Evolutionary conservation across 306 rosid genomes (phyloP), one percentile per base, ranked within the genome.

Genomic region (Hippophae tibetana): DNA sequence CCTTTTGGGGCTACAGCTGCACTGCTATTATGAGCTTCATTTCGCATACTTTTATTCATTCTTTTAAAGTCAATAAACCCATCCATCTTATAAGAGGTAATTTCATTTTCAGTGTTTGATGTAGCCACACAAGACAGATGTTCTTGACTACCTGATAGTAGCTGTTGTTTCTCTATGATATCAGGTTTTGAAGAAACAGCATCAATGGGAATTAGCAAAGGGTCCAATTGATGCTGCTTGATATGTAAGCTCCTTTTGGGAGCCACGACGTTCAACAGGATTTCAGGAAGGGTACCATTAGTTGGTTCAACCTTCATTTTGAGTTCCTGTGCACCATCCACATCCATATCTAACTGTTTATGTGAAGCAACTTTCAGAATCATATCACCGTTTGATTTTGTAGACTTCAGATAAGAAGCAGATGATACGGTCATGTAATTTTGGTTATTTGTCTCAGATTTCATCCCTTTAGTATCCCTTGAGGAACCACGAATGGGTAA

Each of bases 21-120:
- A 77, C 61, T 72, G 78, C 81, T 72, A 74, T 66, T 71, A 72
- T 78, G 90, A 64, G 72, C 97, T 84, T 82, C 85, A 70, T 75
- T 79, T 55, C 65, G 50, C 43, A 61, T 57, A 47, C 64, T 70
- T 74, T 74, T 82, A 67, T 72, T 77, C 74, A 82, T 94, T 69
- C 71, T 54, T 69, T 66, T 74, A 58, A 73, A 47, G 63, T 74
- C 79, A 70, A 69, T 75, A 70, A 69, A 77, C 42, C 95, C 94
- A 79, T 89, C 87, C 68, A 63, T 74, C 79, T 73, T 89, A 69
- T 67, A 66, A 73, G 80, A 77, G 72, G 75, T 72, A 65, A 64
- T 64, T 70, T 85, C 88, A 18, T 67, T 73, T 68, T 78, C 86
- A 58, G 65, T 69, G 68, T 69, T 69, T 45, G 63, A 54, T 47